Evolutionary conservation across 352 stramenopile genomes (phyloP).

Genomic region (Phytophthora pisi): DNA sequence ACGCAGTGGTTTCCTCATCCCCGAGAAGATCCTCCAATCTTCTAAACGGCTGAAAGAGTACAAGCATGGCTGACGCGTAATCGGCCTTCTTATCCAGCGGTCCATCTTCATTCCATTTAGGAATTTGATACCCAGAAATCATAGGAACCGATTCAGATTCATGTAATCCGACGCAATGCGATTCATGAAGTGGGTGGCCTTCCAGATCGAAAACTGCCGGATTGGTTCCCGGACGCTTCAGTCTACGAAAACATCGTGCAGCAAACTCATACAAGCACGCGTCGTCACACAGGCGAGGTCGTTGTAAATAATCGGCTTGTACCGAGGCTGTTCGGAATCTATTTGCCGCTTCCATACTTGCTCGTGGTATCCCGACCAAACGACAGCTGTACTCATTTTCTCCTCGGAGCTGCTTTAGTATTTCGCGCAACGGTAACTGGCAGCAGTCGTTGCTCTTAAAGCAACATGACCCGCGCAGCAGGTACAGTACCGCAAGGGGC

Average conservation of each 20-base stretch:
- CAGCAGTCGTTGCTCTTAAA: background rate
- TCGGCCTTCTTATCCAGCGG: background rate
- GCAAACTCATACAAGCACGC: background rate
- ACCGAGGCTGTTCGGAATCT: background rate
- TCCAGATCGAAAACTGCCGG: background rate
- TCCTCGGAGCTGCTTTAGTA: background rate
- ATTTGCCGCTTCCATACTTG: background rate
- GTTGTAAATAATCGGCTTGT: background rate
- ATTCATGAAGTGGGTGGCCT: background rate
- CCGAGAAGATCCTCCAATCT: background rate
- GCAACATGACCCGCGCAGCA: background rate
- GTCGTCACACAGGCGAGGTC: background rate
- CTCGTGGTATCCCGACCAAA: background rate
- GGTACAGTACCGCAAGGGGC: background rate
- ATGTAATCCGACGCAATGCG: background rate
- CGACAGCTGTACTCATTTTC: background rate
- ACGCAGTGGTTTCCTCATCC: background rate
- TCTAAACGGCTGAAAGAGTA: background rate
- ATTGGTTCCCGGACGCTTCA: background rate
- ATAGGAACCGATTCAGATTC: background rate
- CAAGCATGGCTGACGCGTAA: background rate
- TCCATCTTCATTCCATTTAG: background rate
- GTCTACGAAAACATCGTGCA: background rate
- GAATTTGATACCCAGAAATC: background rate
- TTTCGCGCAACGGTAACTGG: background rate